Evolutionary conservation across 2,329 filamentous ascomycete genomes (phyloP), one percentile per base, ranked within the genome.

Genomic region (Xylariales sp.): DNA sequence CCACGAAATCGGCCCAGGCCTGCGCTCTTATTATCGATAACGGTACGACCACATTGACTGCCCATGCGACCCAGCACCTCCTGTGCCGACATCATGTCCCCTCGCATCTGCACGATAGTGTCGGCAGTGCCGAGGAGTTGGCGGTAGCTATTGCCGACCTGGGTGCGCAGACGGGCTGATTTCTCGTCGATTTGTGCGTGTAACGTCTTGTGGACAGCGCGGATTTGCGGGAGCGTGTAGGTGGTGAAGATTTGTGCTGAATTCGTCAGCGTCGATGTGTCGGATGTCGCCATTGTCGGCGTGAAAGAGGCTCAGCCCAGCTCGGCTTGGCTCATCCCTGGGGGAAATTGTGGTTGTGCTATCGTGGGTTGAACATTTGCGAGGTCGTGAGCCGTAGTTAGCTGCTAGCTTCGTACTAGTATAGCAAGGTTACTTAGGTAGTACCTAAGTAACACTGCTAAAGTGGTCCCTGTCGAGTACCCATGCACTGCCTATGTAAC

Each of bases 121-220:
- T 97, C 94, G 62, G 95, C 95, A 0, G 95, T 97, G 60, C 93
- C 93, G 32, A 98, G 89, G 8, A 98, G 89, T 75, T 96, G 93
- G 73, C 95, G 92, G 80, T 98, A 98, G 75, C 87, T 89, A 66
- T 82, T 84, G 72, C 89, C 89, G 69, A 91, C 89, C 77, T 89
- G 86, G 18, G 85, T 89, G 73, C 89, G 87, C 75, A 91, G 82
- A 39, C 88, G 87, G 57, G 82, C 82, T 41, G 87, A 84, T 74
- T 89, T 89, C 77, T 90, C 88, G 70, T 90, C 88, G 72, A 89
- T 85, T 71, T 86, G 83, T 9, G 80, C 81, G 75, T 88, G 87
- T 45, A 91, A 84, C 28, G 81, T 80, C 72, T 87, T 87, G 81
- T 91, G 88, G 71, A 90, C 85, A 64, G 86, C 82, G 59, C 88